These are phyloP conservation scores for Metrosideros polymorpha DNA, from an alignment of 441 rosid genomes.

Conservation along the genomic window DNA sequence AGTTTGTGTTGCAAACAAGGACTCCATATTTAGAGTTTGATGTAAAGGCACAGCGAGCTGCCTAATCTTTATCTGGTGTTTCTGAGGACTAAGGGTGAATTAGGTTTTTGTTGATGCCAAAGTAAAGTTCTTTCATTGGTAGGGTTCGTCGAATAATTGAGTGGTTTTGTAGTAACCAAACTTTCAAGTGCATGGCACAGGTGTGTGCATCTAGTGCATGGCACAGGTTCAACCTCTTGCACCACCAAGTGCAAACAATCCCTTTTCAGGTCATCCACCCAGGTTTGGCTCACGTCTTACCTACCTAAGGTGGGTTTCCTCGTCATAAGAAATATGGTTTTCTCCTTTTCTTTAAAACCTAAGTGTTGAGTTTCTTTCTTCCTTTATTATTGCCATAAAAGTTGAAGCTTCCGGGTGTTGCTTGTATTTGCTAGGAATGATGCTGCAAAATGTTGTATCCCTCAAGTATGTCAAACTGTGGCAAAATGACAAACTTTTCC, in stretches of 20 bases:
- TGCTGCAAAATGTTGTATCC: neutral
- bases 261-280: neutral
- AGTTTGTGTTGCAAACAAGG: neutral
- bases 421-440: neutral
- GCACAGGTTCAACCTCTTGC: neutral
- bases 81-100: neutral
- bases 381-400: neutral
- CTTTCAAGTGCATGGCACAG: too few species aligned
- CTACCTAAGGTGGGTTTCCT: neutral
- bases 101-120: neutral
- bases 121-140: neutral
- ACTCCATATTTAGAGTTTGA: neutral
- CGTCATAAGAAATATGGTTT: neutral
- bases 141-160: neutral
- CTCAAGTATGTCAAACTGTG: neutral
- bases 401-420: neutral
- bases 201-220: neutral
- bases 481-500: neutral
- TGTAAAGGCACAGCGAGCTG: neutral
- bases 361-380: neutral
- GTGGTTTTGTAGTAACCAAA: too few species aligned
- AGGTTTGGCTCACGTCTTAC: neutral
- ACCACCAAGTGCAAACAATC: neutral
- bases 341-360: neutral
- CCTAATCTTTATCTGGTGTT: neutral